Percentiles rank a stretch among this genome's conserved stretches.
Conservation (phyloP, 2,329 filamentous ascomycete genomes). For the Pezicula rhizophila region DNA sequence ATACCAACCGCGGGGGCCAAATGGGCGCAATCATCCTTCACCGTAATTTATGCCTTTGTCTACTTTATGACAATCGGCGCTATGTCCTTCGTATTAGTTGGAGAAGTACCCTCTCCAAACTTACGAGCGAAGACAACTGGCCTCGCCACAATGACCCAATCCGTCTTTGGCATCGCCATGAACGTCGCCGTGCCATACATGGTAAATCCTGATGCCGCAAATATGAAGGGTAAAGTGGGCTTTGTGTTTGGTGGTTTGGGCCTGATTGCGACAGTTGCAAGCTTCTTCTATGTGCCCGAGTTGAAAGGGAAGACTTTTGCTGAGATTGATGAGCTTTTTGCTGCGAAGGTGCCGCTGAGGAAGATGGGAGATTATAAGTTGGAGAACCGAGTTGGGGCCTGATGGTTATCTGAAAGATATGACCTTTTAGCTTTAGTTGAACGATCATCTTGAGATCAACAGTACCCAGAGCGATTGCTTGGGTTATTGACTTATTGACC, state of each 20-base stretch:
- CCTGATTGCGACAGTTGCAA: slow-evolving; percentile 13
- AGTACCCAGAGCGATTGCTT: no score
- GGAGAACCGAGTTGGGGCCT: no score
- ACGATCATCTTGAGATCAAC: no score
- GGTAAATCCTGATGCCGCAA: slow-evolving; percentile 31
- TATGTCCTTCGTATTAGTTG: slow-evolving; percentile 34
- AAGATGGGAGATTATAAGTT: slow-evolving; percentile 13
- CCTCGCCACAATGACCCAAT: slow-evolving; percentile 33
- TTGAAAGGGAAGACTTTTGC: slow-evolving; percentile 74
- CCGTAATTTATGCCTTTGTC: slow-evolving; percentile 32
- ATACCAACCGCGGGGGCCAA: slow-evolving; percentile 25
- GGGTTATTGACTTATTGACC: no score
- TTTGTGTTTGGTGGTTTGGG: slow-evolving; percentile 28
- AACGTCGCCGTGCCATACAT: slow-evolving; percentile 42
- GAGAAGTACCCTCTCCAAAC: slow-evolving; percentile 30
- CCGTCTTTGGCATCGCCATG: slow-evolving; percentile 37
- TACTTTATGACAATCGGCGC: slow-evolving; percentile 35
- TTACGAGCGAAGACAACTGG: slow-evolving; percentile 33
- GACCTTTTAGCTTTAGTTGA: no score
- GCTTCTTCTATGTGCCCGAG: slow-evolving; percentile 66
- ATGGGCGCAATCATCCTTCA: slow-evolving; percentile 31
- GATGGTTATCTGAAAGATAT: no score
- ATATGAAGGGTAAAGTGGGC: slow-evolving; percentile 29
- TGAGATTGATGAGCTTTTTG: slow-evolving; percentile 77
- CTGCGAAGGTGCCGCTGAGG: slow-evolving; percentile 18